A percentile compares a stretch with the other conserved stretches of the same genome.
These are phyloP conservation scores for Ogataea chonburiensis DNA, from an alignment of 805 yeast species.

Conservation along the genomic window DNA sequence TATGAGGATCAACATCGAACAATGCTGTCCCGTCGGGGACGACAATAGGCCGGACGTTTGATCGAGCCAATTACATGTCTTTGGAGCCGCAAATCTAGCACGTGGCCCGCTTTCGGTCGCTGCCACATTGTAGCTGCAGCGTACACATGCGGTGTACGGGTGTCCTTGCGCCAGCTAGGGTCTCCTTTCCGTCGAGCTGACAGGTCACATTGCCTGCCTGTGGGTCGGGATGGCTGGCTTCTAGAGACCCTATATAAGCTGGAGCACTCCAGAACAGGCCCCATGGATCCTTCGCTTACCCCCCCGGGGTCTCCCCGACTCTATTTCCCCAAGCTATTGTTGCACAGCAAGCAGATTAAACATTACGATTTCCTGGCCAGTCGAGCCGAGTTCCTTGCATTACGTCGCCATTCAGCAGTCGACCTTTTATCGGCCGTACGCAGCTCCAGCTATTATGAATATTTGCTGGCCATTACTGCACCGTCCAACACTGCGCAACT, in stretches of 20 bases:
- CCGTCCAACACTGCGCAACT: slow-evolving; percentile 16
- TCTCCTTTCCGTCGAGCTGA: no score
- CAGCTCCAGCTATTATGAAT: slow-evolving; percentile 13
- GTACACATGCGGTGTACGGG: slow-evolving; percentile 1
- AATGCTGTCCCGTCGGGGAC: no score
- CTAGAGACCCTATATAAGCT: not conserved
- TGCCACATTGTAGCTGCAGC: slow-evolving; percentile 1
- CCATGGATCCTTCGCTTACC: not conserved
- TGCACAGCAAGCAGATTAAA: slow-evolving; percentile 1
- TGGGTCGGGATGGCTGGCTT: slow-evolving; percentile 1
- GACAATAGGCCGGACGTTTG: no score
- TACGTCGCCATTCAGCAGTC: slow-evolving; percentile 7
- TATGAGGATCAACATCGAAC: no score
- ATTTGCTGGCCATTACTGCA: slow-evolving; percentile 13
- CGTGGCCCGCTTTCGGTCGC: slow-evolving; percentile 1
- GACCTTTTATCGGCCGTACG: slow-evolving; percentile 10
- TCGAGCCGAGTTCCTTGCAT: slow-evolving; percentile 11
- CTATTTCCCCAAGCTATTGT: slow-evolving; percentile 13
- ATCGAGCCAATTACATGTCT: no score
- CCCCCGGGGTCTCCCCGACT: slow-evolving; percentile 7
- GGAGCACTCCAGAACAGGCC: no score
- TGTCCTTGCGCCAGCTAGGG: no score
- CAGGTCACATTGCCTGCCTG: not conserved
- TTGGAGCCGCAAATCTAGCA: not conserved
- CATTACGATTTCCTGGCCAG: slow-evolving; percentile 7